These are phyloP conservation scores for Arabidopsis thaliana DNA, from an alignment of 345 rosid genomes.

Conservation along the genomic window DNA sequence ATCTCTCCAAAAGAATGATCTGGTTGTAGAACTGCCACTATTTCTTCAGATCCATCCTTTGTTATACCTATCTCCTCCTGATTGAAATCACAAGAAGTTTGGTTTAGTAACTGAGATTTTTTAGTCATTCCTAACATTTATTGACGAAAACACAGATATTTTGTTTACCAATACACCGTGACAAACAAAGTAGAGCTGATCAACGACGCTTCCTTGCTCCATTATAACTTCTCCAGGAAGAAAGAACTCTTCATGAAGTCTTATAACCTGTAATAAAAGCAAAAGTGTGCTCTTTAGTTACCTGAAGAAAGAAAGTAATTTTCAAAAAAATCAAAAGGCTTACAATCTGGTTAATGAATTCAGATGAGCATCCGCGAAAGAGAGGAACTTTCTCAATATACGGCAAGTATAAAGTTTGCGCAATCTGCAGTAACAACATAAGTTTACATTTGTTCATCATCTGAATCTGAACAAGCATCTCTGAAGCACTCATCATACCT, in stretches of 20 bases:
- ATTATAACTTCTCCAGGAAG: conserved; percentile 83
- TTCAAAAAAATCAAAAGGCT: conserved; percentile 42
- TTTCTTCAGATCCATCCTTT: conserved; percentile 85
- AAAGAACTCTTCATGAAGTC: conserved; percentile 75
- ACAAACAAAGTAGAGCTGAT: conserved; percentile 82
- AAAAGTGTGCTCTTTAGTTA: background rate
- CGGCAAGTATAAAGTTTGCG: conserved; percentile 76
- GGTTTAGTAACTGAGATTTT: background rate
- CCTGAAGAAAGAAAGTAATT: background rate
- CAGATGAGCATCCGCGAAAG: conserved; percentile 74
- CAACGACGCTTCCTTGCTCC: conserved; percentile 71
- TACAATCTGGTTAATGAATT: conserved; percentile 84
- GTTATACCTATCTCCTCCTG: conserved; percentile 68
- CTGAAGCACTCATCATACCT: conserved; percentile 49
- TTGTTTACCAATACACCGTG: conserved; percentile 70
- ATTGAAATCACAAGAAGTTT: background rate
- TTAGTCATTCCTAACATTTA: conserved; percentile 2
- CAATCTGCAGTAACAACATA: conserved; percentile 54
- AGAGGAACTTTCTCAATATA: conserved; percentile 67
- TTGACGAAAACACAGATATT: background rate
- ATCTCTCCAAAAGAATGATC: conserved; percentile 70
- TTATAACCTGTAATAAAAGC: conserved; percentile 55
- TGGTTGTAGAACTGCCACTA: conserved; percentile 58
- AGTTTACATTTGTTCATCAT: conserved; percentile 22
- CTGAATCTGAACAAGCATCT: background rate